Evolutionary conservation across 495 filamentous ascomycete species (phyloP).

Genomic region (Collariella sp.): DNA sequence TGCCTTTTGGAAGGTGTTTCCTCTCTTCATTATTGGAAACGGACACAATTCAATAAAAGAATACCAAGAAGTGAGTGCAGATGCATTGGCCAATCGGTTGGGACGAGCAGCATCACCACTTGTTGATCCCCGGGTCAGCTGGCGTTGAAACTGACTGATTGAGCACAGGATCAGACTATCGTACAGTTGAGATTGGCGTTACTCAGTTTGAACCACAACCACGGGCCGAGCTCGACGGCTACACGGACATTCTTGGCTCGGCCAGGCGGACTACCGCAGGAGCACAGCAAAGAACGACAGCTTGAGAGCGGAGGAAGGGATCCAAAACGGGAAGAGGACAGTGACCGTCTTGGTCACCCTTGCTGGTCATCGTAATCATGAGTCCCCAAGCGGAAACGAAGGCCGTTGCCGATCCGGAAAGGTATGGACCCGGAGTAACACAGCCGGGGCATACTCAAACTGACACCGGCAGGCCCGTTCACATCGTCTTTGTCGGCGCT

Average conservation of each 20-base stretch:
- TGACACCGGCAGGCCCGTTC: constrained; percentile 30
- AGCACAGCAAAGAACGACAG: neutral
- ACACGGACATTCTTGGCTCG: neutral
- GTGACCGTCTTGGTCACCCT: neutral
- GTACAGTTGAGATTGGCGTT: too few relatives aligned
- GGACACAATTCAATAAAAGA: too few relatives aligned
- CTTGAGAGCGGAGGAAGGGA: neutral
- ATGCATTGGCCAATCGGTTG: too few relatives aligned
- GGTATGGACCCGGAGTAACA: constrained; percentile 1
- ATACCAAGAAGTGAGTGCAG: too few relatives aligned
- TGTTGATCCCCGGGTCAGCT: too few relatives aligned
- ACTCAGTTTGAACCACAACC: too few relatives aligned
- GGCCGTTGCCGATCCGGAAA: constrained; percentile 18
- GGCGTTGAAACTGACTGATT: too few relatives aligned
- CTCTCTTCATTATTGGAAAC: too few relatives aligned
- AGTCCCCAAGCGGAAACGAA: constrained; percentile 8
- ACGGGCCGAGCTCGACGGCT: too few relatives aligned
- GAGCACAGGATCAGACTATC: too few relatives aligned
- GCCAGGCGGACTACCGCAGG: neutral
- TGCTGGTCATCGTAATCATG: constrained; percentile 10
- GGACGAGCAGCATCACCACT: too few relatives aligned
- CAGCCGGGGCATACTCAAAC: neutral
- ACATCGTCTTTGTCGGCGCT: constrained; percentile 49
- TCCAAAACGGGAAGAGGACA: neutral
- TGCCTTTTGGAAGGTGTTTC: too few relatives aligned